These are phyloP conservation scores for Juncus effusus DNA, from an alignment of 176 grass and related monocot species.

Conservation along the genomic window DNA sequence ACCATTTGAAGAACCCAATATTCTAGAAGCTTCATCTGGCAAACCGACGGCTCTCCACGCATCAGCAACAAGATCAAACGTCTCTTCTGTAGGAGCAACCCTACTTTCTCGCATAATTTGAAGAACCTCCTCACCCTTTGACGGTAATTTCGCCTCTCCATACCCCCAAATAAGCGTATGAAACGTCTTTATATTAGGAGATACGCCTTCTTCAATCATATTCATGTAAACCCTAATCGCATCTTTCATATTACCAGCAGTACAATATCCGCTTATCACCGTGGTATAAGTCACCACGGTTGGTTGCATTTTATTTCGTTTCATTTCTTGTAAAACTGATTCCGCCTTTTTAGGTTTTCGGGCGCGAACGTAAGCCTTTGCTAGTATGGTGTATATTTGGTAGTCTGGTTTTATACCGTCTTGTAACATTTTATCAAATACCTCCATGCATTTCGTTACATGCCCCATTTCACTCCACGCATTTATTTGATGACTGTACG, in stretches of 20 bases:
- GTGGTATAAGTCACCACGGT: conserved; percentile 93
- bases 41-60: conserved; percentile 79
- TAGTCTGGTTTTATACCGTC: conserved; percentile 72
- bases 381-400: conserved; percentile 92
- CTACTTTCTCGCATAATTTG: conserved; percentile 52
- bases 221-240: conserved; percentile 60
- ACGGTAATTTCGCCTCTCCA: conserved; percentile 75
- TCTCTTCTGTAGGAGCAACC: conserved; percentile 55
- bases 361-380: conserved; percentile 76
- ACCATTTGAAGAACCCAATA: conserved; percentile 29
- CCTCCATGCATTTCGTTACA: conserved; percentile 65
- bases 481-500: conserved; percentile 91
- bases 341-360: conserved; percentile 71
- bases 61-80: conserved; percentile 53
- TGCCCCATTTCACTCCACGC: conserved; percentile 65
- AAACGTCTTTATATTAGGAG: conserved; percentile 81
- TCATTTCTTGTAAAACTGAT: conserved; percentile 65
- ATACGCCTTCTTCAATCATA: conserved; percentile 67
- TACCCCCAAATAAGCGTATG: conserved; percentile 98
- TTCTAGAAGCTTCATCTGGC: conserved; percentile 38
- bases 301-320: conserved; percentile 46
- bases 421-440: conserved; percentile 71
- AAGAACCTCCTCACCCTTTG: conserved; percentile 78
- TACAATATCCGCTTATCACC: conserved; percentile 87
- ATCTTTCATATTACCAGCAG: conserved; percentile 62